phyloP scores from a whole-genome alignment of 257 asterid species.

The Solanum pennellii region DNA sequence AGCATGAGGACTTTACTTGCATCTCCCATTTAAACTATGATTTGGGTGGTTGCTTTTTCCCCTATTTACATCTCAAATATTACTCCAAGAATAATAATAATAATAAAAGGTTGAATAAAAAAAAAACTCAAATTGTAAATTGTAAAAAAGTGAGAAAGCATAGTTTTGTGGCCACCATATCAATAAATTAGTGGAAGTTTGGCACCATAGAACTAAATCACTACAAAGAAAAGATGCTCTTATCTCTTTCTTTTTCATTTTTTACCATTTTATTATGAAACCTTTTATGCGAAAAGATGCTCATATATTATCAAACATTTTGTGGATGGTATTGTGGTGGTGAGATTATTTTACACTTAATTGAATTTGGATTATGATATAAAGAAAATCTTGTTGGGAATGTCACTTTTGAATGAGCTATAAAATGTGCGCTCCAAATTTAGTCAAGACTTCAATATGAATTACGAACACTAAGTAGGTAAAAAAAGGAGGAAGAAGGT shows the following conservation, averaged over 20 bases:
- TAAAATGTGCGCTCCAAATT: too few species aligned
- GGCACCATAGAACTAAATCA: background rate
- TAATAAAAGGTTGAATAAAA: background rate
- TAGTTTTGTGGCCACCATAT: background rate
- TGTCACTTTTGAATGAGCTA: background rate
- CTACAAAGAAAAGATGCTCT: background rate
- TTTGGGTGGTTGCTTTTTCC: background rate
- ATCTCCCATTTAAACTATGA: background rate
- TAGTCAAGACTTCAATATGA: too few species aligned
- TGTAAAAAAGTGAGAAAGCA: background rate
- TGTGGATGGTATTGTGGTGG: too few species aligned
- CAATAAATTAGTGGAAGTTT: background rate
- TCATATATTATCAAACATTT: background rate
- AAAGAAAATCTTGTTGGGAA: too few species aligned
- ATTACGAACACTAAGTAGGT: background rate
- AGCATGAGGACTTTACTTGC: background rate
- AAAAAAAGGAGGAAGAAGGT: too few species aligned
- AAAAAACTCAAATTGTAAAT: background rate
- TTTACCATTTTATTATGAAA: background rate
- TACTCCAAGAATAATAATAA: background rate
- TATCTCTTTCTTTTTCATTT: background rate
- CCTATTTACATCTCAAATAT: background rate
- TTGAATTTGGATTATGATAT: too few species aligned
- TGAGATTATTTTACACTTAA: background rate
- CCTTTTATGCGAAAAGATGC: background rate